These are phyloP conservation scores for Turritis glabra DNA, from an alignment of 345 rosid species.

Conservation along the genomic window DNA sequence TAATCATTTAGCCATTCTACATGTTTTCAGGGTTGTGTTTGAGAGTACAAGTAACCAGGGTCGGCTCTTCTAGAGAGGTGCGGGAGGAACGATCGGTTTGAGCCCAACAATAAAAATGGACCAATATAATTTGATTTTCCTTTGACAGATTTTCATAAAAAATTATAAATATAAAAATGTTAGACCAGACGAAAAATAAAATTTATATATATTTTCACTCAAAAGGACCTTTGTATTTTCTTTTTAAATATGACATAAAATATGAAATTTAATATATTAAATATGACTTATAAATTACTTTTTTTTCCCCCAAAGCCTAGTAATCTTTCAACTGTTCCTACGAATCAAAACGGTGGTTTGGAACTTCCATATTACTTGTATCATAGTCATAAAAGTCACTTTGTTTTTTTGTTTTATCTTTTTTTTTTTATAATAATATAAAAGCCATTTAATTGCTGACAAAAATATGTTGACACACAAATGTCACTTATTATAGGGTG, in stretches of 20 bases:
- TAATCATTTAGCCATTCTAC: not conserved
- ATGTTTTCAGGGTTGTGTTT: not conserved
- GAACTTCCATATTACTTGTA: no score
- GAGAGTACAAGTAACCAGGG: not conserved
- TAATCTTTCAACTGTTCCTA: no score
- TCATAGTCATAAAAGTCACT: no score
- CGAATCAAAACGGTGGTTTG: no score
- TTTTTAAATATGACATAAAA: no score
- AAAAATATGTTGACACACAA: not conserved
- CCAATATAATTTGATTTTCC: not conserved
- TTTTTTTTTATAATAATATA: no score
- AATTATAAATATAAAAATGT: not conserved
- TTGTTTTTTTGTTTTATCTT: no score
- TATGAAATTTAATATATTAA: no score
- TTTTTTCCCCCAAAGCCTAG: no score
- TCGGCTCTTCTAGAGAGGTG: not conserved
- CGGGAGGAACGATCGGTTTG: not conserved
- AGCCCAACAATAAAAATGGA: not conserved
- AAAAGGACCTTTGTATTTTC: not conserved
- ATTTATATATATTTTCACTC: no score
- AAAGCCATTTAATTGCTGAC: not conserved
- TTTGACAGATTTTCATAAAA: not conserved
- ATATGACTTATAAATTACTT: no score
- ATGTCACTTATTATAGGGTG: not conserved
- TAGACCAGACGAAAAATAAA: no score